A percentile compares a stretch with the other conserved stretches of the same genome.
These are phyloP conservation scores for Zygosaccharomyces lentus DNA, from an alignment of 805 yeast species.

Conservation along the genomic window DNA sequence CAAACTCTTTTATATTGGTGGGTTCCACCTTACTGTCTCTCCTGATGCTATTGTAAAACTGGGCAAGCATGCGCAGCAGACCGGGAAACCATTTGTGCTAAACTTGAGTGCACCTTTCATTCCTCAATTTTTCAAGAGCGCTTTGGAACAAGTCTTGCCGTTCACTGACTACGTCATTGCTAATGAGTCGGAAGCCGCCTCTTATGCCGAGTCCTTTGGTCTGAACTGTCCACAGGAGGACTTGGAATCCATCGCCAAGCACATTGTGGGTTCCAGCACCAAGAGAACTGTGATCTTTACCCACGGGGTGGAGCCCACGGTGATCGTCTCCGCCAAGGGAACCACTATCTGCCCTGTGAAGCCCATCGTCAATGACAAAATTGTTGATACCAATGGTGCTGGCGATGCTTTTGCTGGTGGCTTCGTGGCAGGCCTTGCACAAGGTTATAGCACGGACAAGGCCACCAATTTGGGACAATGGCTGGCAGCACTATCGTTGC, in stretches of 20 bases:
- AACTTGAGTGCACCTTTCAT: conserved; percentile 97
- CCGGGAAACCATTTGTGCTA: conserved; percentile 70
- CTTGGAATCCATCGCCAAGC: conserved; percentile 73
- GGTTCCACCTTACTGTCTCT: conserved; percentile 98
- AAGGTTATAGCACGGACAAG: conserved; percentile 59
- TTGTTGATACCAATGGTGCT: conserved; percentile 96
- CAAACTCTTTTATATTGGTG: conserved; percentile 86
- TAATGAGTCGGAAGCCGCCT: conserved; percentile 95
- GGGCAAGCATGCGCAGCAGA: conserved; percentile 88
- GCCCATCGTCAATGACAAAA: conserved; percentile 58
- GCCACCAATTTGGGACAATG: conserved; percentile 86
- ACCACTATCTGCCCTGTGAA: conserved; percentile 61
- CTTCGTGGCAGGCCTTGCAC: conserved; percentile 81
- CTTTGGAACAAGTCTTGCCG: conserved; percentile 71
- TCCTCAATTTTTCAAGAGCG: conserved; percentile 91
- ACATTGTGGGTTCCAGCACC: conserved; percentile 56
- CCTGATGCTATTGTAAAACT: conserved; percentile 87
- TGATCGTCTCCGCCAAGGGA: conserved; percentile 59
- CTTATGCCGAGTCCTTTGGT: conserved; percentile 84
- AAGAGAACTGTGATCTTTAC: conserved; percentile 90
- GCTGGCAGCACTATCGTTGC: conserved; percentile 90
- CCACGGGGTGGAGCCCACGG: conserved; percentile 90
- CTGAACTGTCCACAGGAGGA: conserved; percentile 47
- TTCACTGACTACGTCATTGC: conserved; percentile 91
- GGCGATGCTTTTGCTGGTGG: conserved; percentile 99